Conservation (phyloP, 345 rosid genomes). For the Chamaenerion angustifolium region DNA sequence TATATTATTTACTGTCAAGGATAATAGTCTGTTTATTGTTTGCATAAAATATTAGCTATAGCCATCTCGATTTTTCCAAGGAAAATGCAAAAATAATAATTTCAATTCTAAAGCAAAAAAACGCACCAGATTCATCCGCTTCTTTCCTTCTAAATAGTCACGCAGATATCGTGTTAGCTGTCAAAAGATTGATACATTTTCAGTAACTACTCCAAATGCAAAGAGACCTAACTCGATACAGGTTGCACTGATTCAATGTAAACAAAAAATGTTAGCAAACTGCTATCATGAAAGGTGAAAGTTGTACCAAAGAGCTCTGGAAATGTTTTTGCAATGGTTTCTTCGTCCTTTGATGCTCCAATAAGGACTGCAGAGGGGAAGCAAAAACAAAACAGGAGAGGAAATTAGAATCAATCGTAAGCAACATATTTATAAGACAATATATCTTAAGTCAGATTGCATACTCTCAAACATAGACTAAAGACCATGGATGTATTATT, state of each 20-base stretch:
- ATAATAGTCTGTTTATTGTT: background rate
- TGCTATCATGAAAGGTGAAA: constrained; percentile 1
- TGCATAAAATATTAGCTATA: background rate
- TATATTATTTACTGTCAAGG: too few species aligned
- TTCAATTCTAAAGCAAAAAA: background rate
- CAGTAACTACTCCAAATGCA: background rate
- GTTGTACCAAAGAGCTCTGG: constrained; percentile 73
- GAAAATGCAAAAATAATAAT: background rate
- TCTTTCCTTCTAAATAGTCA: constrained; percentile 86
- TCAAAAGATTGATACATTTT: constrained; percentile 7
- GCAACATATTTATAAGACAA: background rate
- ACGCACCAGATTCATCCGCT: constrained; percentile 75
- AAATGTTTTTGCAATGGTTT: constrained; percentile 75
- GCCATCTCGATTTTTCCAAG: background rate
- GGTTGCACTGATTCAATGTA: background rate
- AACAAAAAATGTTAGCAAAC: background rate
- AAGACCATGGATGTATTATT: constrained; percentile 94
- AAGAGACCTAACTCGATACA: too few species aligned
- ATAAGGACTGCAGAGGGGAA: constrained; percentile 70
- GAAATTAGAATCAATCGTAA: background rate
- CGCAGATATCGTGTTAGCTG: constrained; percentile 80
- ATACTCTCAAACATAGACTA: constrained; percentile 74
- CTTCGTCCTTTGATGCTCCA: constrained; percentile 90
- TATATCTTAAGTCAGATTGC: constrained; percentile 11
- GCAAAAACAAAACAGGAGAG: too few species aligned